Evolutionary conservation across 352 stramenopile genomes (phyloP).

Genomic region (Globisporangium emineosum): DNA sequence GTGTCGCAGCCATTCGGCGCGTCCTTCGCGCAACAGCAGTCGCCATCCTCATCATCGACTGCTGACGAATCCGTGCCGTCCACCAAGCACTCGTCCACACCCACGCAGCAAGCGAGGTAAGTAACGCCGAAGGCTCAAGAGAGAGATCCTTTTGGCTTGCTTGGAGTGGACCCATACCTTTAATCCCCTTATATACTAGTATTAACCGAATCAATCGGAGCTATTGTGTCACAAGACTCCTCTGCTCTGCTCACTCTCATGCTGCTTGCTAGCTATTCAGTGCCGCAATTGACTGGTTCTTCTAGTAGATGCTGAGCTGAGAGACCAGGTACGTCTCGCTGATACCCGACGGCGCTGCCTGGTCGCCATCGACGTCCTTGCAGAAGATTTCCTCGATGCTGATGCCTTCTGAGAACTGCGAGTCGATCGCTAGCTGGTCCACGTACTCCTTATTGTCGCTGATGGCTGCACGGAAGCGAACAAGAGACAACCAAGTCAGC

Average conservation of each 20-base stretch:
- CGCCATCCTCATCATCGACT: slow-evolving; percentile 46
- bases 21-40: slow-evolving; percentile 22
- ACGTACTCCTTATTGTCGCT: slow-evolving; percentile 84
- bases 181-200: slow-evolving; percentile 13
- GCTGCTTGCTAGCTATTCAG: neutral
- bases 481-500: neutral
- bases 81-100: slow-evolving; percentile 22
- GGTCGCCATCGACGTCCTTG: slow-evolving; percentile 8
- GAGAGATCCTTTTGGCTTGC: neutral
- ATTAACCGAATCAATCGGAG: slow-evolving; percentile 11
- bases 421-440: slow-evolving; percentile 72
- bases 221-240: neutral
- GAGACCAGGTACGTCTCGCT: slow-evolving; percentile 18
- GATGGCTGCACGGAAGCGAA: slow-evolving; percentile 42
- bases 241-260: neutral
- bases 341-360: neutral
- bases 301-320: slow-evolving; percentile 16
- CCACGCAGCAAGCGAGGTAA: neutral
- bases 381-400: slow-evolving; percentile 66
- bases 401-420: slow-evolving; percentile 59
- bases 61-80: slow-evolving; percentile 55
- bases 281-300: too few species aligned
- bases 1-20: slow-evolving; percentile 10
- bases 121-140: neutral
- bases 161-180: neutral